A percentile compares a stretch with the other conserved stretches of the same genome.
Conservation (phyloP, 139 green algal species). For the Coelastrella sp. region DNA sequence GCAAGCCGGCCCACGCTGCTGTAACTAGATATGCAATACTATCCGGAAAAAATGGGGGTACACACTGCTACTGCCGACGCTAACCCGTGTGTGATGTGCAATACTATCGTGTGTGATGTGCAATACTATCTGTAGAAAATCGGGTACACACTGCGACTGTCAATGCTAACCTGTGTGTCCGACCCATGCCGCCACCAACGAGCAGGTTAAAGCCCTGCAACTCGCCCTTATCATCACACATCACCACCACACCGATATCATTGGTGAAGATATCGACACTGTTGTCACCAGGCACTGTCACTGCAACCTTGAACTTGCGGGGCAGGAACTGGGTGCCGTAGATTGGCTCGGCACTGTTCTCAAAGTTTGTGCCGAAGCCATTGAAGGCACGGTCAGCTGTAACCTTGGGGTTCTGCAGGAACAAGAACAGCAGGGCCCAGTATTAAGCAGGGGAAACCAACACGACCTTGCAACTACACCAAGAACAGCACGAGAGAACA, state of each 20-base stretch:
- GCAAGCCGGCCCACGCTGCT: no score
- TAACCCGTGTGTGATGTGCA: no score
- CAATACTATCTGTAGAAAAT: no score
- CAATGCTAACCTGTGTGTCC: no score
- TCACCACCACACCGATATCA: constrained; percentile 93
- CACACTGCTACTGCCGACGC: no score
- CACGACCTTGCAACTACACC: no score
- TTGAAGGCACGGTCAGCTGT: constrained; percentile 91
- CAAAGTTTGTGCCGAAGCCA: constrained; percentile 96
- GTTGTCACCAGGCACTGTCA: constrained; percentile 96
- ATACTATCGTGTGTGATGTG: no score
- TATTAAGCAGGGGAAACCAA: no score
- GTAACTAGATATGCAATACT: no score
- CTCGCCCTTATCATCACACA: constrained; percentile 77
- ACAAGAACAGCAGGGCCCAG: no score
- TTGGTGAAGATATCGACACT: constrained; percentile 98
- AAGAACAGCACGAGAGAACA: background rate
- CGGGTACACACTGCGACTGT: no score
- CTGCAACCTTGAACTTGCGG: constrained; percentile 99
- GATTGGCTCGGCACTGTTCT: constrained; percentile 95
- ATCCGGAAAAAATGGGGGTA: no score
- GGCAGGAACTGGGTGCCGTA: constrained; percentile 97
- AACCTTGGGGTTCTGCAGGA: constrained; percentile 86
- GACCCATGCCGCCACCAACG: constrained; percentile 96
- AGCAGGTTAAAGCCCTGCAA: constrained; percentile 95